Evolutionary conservation across 345 rosid genomes (phyloP).

Genomic region (Euphorbia peplus): DNA sequence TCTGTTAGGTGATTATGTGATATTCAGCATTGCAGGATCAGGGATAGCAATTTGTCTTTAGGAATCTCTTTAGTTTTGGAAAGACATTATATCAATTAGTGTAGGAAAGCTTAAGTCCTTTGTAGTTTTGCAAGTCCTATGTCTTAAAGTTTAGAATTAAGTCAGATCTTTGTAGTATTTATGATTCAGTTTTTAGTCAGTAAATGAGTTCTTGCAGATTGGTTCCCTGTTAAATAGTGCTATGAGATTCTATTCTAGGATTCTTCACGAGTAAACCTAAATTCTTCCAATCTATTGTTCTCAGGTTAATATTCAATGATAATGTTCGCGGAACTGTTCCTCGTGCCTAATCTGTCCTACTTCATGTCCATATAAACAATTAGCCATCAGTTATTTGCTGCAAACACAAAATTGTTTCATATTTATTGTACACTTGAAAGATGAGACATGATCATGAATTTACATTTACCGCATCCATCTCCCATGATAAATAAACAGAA

Average conservation of each 20-base stretch:
- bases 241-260: background rate
- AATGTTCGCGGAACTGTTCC: background rate
- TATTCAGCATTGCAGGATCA: no score
- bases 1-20: no score
- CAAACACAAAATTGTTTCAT: no score
- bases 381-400: background rate
- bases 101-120: no score
- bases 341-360: background rate
- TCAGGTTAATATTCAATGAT: background rate
- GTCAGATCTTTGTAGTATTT: no score
- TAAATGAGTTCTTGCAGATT: background rate
- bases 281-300: background rate
- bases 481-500: background rate
- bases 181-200: background rate
- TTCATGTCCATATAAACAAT: background rate
- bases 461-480: background rate
- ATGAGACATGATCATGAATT: background rate
- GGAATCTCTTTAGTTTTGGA: no score
- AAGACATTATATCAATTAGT: no score
- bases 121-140: background rate
- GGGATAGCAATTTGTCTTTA: no score
- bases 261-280: background rate
- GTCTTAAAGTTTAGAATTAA: background rate
- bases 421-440: background rate
- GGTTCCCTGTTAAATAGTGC: background rate